A percentile compares a stretch with the other conserved stretches of the same genome.
phyloP scores from a whole-genome alignment of 768 basidiomycete species.

The Neoboletus brunneissimus region DNA sequence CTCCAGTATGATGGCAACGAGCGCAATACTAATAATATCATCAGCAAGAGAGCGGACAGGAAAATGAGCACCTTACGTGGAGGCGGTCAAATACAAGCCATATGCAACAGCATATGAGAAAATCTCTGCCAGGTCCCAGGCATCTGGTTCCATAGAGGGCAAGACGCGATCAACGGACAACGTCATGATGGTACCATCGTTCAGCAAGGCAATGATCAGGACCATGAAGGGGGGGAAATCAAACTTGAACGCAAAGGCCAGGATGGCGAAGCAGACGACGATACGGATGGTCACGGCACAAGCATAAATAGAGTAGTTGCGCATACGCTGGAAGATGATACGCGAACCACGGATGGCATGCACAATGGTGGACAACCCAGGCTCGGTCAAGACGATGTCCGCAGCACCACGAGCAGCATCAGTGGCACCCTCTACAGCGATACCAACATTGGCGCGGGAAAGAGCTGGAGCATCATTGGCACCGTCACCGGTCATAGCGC shows the following conservation, averaged over 20 bases:
- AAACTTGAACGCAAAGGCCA: slow-evolving; percentile 94
- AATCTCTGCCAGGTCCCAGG: slow-evolving; percentile 95
- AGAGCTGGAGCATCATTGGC: slow-evolving; percentile 98
- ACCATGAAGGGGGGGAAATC: slow-evolving; percentile 99
- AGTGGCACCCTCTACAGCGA: slow-evolving; percentile 98
- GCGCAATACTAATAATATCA: slow-evolving; percentile 51
- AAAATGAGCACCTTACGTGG: slow-evolving; percentile 60
- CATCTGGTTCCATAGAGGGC: slow-evolving; percentile 88
- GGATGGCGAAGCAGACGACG: slow-evolving; percentile 93
- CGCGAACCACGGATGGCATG: slow-evolving; percentile 98
- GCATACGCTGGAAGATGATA: slow-evolving; percentile 99
- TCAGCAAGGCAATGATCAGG: slow-evolving; percentile 93
- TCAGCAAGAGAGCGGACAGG: slow-evolving; percentile 7
- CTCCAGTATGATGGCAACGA: slow-evolving; percentile 82
- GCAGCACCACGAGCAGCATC: slow-evolving; percentile 98
- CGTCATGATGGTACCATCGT: slow-evolving; percentile 99
- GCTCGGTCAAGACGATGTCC: slow-evolving; percentile 96
- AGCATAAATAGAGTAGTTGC: slow-evolving; percentile 98
- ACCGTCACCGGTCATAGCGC: slow-evolving; percentile 99
- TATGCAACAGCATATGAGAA: slow-evolving; percentile 95
- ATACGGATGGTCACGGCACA: slow-evolving; percentile 98
- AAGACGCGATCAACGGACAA: slow-evolving; percentile 93
- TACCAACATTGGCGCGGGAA: slow-evolving; percentile 98
- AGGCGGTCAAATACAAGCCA: slow-evolving; percentile 88
- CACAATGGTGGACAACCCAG: slow-evolving; percentile 98